A percentile compares a stretch with the other conserved stretches of the same genome.
phyloP scores from a whole-genome alignment of 768 basidiomycete species.

The Pleurotus tuber-regium region DNA sequence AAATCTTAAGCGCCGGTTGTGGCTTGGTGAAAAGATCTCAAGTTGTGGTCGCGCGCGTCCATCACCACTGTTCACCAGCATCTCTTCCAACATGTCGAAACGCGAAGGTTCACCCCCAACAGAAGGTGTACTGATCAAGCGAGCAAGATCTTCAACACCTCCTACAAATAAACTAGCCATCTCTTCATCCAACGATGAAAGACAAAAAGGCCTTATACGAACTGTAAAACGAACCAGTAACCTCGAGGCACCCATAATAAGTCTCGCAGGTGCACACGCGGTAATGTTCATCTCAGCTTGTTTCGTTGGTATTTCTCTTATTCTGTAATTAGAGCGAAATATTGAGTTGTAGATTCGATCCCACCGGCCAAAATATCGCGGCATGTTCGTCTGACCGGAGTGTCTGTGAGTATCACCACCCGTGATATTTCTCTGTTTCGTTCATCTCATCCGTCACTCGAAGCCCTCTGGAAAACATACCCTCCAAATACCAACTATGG shows the following conservation, averaged over 20 bases:
- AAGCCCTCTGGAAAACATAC: conserved; percentile 90
- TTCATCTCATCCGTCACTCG: conserved; percentile 1
- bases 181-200: conserved; percentile 70
- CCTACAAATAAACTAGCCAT: conserved; percentile 69
- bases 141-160: conserved; percentile 49
- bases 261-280: conserved; percentile 81
- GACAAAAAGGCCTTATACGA: conserved; percentile 76
- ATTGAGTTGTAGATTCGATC: conserved; percentile 89
- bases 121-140: conserved; percentile 59
- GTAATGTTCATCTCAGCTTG: conserved; percentile 41
- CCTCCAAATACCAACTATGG: conserved; percentile 93
- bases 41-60: too few species aligned
- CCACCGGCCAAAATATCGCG: conserved; percentile 90
- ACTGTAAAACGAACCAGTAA: conserved; percentile 90
- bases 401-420: conserved; percentile 63
- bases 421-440: not conserved
- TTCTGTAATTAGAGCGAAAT: conserved; percentile 61
- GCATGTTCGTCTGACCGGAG: conserved; percentile 88
- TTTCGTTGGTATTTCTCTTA: not conserved
- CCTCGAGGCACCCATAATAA: conserved; percentile 92
- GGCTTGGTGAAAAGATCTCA: too few species aligned
- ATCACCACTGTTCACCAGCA: not conserved
- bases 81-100: conserved; percentile 60
- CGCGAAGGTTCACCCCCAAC: conserved; percentile 58
- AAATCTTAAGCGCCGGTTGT: too few species aligned